Percentiles rank a stretch among this genome's conserved stretches.
phyloP scores from a whole-genome alignment of 2,329 filamentous ascomycete genomes.

The Tolypocladium tropicale region DNA sequence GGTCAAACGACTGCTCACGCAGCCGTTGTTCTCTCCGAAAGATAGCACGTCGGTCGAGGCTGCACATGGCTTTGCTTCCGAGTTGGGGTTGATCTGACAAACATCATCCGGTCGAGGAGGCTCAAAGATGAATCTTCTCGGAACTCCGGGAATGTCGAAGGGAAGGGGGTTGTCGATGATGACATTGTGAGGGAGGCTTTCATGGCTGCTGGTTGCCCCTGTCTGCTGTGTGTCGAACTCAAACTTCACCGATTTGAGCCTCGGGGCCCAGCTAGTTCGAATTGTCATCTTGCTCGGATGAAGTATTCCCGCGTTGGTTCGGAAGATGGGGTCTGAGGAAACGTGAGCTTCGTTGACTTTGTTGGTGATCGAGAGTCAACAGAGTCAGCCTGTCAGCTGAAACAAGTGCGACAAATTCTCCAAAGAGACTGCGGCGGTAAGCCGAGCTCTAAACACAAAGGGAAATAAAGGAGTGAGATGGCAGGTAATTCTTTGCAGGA shows the following conservation, averaged over 20 bases:
- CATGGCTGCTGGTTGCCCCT: neutral
- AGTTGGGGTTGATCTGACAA: neutral
- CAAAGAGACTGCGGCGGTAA: neutral
- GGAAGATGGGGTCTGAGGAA: neutral
- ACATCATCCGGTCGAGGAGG: neutral
- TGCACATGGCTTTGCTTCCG: neutral
- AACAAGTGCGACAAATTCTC: neutral
- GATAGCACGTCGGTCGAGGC: neutral
- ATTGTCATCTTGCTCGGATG: neutral
- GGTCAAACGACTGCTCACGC: neutral
- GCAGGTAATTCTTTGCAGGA: neutral
- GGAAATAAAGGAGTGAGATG: neutral
- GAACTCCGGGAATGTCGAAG: neutral
- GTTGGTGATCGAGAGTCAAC: neutral
- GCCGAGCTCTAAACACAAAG: no score
- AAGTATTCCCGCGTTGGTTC: neutral
- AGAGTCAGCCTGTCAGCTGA: neutral
- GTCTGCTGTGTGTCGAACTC: neutral
- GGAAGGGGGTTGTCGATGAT: neutral
- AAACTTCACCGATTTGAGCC: constrained; percentile 1
- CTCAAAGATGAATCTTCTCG: neutral
- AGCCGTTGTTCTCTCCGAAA: neutral
- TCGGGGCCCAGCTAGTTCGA: neutral
- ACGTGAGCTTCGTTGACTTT: neutral
- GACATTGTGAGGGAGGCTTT: neutral